Evolutionary conservation across 1,284 basidiomycete genomes (phyloP).

Genomic region (Coniophora puteana): DNA sequence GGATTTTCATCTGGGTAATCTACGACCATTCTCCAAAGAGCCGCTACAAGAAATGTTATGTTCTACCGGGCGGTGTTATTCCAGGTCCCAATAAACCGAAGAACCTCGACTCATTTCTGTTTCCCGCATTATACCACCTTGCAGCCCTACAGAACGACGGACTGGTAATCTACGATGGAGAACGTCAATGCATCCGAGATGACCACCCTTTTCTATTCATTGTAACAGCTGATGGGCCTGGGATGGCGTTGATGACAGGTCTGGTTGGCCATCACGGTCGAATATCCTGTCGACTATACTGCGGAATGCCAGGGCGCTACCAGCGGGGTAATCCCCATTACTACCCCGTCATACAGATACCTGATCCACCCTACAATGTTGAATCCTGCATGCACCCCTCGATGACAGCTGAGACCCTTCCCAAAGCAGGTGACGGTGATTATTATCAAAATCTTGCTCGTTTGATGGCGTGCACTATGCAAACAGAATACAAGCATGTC

Average conservation of each 20-base stretch:
- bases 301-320: slow-evolving; percentile 26
- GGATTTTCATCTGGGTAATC: background rate
- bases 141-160: too few species aligned
- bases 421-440: background rate
- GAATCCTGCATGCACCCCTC: slow-evolving; percentile 26
- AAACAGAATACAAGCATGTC: background rate
- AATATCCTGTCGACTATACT: slow-evolving; percentile 27
- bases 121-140: background rate
- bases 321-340: too few species aligned
- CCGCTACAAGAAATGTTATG: background rate
- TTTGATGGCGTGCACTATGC: background rate
- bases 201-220: background rate
- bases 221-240: too few species aligned
- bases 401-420: slow-evolving; percentile 15
- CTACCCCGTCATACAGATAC: slow-evolving; percentile 27
- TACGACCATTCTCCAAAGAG: background rate
- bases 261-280: background rate
- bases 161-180: background rate
- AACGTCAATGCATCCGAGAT: background rate
- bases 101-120: background rate
- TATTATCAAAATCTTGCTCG: background rate
- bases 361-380: slow-evolving; percentile 12
- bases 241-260: too few species aligned
- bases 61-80: background rate
- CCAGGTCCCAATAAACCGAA: background rate